Conservation (phyloP, 495 filamentous ascomycete species). For the Pseudomonodictys pantanalensis region DNA sequence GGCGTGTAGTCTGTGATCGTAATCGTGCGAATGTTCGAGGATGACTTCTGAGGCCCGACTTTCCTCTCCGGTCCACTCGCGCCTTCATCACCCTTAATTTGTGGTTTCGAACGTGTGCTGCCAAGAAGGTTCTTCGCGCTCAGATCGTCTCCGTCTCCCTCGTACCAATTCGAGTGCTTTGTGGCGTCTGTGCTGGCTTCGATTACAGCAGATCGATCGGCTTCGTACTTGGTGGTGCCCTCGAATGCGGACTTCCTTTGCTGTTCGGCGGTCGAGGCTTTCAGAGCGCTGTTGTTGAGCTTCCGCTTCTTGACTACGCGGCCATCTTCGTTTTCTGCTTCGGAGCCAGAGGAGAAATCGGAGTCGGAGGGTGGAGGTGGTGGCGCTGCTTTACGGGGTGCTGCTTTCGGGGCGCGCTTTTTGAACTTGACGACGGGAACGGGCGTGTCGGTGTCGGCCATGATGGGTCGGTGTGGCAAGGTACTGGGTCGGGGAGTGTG, state of each 20-base stretch:
- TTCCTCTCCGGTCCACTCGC: slow-evolving; percentile 68
- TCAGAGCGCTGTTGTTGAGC: slow-evolving; percentile 53
- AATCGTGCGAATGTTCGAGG: slow-evolving; percentile 86
- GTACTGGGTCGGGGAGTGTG: neutral
- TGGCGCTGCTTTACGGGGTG: slow-evolving; percentile 75
- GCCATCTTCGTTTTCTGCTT: slow-evolving; percentile 73
- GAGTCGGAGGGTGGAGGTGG: slow-evolving; percentile 71
- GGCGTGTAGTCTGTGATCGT: slow-evolving; percentile 90
- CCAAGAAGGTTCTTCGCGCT: slow-evolving; percentile 63
- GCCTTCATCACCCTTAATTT: slow-evolving; percentile 75
- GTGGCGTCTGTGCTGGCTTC: slow-evolving; percentile 82
- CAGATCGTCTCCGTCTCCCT: slow-evolving; percentile 56
- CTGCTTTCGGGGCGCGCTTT: slow-evolving; percentile 74
- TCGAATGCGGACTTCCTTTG: slow-evolving; percentile 46
- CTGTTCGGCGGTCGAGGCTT: slow-evolving; percentile 49
- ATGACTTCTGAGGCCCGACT: slow-evolving; percentile 83
- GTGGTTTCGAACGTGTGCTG: slow-evolving; percentile 51
- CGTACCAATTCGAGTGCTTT: slow-evolving; percentile 87
- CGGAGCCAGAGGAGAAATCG: slow-evolving; percentile 56
- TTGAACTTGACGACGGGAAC: slow-evolving; percentile 74
- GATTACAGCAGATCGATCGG: slow-evolving; percentile 57
- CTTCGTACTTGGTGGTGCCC: slow-evolving; percentile 56
- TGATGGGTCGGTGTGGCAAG: neutral
- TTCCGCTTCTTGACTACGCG: slow-evolving; percentile 70
- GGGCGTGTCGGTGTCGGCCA: slow-evolving; percentile 37